Evolutionary conservation across 140 eudicot genomes (phyloP), one percentile per base, ranked within the genome.

Genomic region (Stevia rebaudiana): DNA sequence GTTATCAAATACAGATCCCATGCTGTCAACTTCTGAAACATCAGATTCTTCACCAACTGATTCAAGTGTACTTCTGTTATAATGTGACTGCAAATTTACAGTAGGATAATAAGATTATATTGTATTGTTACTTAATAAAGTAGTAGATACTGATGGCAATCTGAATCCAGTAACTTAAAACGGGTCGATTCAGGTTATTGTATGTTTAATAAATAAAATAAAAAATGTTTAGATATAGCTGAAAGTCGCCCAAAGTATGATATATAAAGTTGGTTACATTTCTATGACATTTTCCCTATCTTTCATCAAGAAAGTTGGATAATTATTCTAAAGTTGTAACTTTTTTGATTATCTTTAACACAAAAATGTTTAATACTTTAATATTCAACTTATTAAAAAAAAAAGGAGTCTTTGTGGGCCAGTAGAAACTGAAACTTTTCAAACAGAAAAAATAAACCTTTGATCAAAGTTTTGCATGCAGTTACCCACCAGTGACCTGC

Each of bases 21-120:
- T 44, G 56, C n/a, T 47, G 52, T 81, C 78, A 61, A 47, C 66
- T 70, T 55, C 56, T 68, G 74, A 80, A n/a, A 31, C 46, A 60
- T 65, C 67, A 11, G 16, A 63, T 67, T 72, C 74, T 35, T 43
- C 78, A 62, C 82, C 79, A 61, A 37, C 51, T 22, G 84, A 10
- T 51, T 60, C 65, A 54, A 60, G 76, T 16, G 61, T 74, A 50
- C 71, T 72, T 60, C 79, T 67, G 73, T 78, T 76, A 54, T 82
- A 35, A 71, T 78, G 80, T 6, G 76, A 41, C 96, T 85, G 88
- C 40, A 78, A 69, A 83, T 25, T 49, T 46, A 42, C 53, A 37
- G 28, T 25, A 18, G 19, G n/a, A 52, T 71, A 48, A 63, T 55
- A 74, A 18, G 23, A 56, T 35, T 35, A 70, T 41, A 5, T 24